Evolutionary conservation across 169 alveolate genomes (phyloP).

Genomic region (Babesia ovis): DNA sequence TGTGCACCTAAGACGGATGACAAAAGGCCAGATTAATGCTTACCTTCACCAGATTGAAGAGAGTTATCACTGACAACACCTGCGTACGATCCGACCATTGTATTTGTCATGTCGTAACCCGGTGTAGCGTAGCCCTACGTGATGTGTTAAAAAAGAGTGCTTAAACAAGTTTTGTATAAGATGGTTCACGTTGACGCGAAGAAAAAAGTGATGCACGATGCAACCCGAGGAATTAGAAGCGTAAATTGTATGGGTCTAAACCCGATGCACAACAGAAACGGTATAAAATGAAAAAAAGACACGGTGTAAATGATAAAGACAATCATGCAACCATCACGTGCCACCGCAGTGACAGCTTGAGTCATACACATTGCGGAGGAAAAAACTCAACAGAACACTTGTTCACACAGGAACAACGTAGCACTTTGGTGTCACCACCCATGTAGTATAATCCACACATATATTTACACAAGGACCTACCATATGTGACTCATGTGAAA

Average conservation of each 20-base stretch:
- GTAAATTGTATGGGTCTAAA: no score
- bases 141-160: no score
- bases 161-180: no score
- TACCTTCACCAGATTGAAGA: conserved; percentile 28
- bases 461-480: conserved; percentile 13
- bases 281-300: no score
- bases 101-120: conserved; percentile 39
- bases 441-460: neutral
- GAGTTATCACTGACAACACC: conserved; percentile 18
- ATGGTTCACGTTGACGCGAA: neutral
- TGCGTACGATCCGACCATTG: conserved; percentile 50
- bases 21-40: neutral
- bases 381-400: no score
- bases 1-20: neutral
- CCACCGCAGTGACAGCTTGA: neutral
- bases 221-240: no score
- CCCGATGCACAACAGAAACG: no score
- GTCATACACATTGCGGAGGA: neutral
- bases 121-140: conserved; percentile 27
- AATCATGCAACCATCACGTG: neutral
- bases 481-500: conserved; percentile 51
- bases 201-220: no score
- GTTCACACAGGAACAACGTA: no score
- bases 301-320: no score
- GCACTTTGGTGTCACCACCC: neutral